Evolutionary conservation across 2,329 filamentous ascomycete species (phyloP).

Genomic region (Metarhizium anisopliae): DNA sequence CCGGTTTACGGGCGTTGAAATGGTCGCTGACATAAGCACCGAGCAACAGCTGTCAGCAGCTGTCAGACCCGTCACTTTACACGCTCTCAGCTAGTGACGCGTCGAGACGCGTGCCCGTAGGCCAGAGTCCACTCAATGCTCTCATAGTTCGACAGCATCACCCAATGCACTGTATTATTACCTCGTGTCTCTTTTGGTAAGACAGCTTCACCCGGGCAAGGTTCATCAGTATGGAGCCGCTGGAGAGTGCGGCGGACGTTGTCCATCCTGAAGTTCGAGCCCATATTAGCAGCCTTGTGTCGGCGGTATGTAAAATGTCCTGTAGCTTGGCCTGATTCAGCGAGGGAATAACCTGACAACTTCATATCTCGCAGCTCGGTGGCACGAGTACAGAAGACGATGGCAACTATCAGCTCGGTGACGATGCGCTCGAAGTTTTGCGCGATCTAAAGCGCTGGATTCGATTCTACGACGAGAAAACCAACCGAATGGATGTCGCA

Average conservation of each 20-base stretch:
- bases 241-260: constrained; percentile 44
- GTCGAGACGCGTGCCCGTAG: constrained; percentile 12
- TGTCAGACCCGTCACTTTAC: constrained; percentile 1
- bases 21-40: not conserved
- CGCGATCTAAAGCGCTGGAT: constrained; percentile 95
- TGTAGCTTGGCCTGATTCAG: not conserved
- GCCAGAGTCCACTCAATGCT: not conserved
- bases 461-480: constrained; percentile 86
- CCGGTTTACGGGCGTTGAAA: too few relatives aligned
- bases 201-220: not conserved
- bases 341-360: not conserved
- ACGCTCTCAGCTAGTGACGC: constrained; percentile 10
- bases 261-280: constrained; percentile 90
- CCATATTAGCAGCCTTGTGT: constrained; percentile 87
- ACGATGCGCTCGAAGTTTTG: constrained; percentile 84
- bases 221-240: constrained; percentile 39
- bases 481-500: constrained; percentile 89
- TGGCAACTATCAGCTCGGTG: constrained; percentile 78
- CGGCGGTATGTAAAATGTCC: constrained; percentile 57
- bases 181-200: not conserved
- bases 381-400: constrained; percentile 72
- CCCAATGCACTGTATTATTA: not conserved
- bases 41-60: not conserved
- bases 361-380: constrained; percentile 55
- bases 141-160: not conserved